These are phyloP conservation scores for Aureococcus anophagefferens DNA, from an alignment of 108 stramenopile genomes.

Conservation along the genomic window DNA sequence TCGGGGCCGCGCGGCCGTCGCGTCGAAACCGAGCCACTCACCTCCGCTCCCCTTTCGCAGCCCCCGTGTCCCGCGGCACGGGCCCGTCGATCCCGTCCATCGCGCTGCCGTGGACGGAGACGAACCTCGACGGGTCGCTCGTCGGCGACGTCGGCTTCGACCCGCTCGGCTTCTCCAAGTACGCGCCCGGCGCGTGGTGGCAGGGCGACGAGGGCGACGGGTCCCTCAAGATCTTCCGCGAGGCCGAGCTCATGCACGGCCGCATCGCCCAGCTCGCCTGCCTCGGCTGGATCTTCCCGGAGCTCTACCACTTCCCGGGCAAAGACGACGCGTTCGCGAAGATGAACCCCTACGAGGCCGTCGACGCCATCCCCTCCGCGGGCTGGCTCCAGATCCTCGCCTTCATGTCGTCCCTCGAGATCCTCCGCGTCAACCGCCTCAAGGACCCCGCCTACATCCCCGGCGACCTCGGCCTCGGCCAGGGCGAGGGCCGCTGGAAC, in stretches of 20 bases:
- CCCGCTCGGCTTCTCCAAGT: conserved; percentile 65
- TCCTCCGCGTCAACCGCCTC: conserved; percentile 70
- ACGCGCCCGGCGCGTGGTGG: neutral
- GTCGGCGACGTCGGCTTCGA: conserved; percentile 83
- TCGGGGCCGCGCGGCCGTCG: no score
- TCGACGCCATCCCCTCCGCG: conserved; percentile 62
- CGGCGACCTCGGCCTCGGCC: conserved; percentile 78
- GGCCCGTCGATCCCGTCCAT: no score
- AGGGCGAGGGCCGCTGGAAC: conserved; percentile 79
- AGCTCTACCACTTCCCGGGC: conserved; percentile 81
- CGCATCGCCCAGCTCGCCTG: conserved; percentile 93
- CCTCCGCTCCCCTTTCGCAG: no score
- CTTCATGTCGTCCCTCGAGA: conserved; percentile 70
- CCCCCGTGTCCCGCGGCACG: no score
- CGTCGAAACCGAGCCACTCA: no score
- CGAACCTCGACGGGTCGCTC: conserved; percentile 49
- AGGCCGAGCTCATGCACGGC: conserved; percentile 53
- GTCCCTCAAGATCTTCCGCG: neutral
- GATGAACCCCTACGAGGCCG: conserved; percentile 78
- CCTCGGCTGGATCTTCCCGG: conserved; percentile 86
- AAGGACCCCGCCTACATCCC: conserved; percentile 51
- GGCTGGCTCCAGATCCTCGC: conserved; percentile 76
- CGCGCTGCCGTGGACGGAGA: neutral
- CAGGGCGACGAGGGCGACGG: neutral
- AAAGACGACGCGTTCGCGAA: conserved; percentile 82